Evolutionary conservation across 768 basidiomycete species (phyloP).

Genomic region (Russula sp.): DNA sequence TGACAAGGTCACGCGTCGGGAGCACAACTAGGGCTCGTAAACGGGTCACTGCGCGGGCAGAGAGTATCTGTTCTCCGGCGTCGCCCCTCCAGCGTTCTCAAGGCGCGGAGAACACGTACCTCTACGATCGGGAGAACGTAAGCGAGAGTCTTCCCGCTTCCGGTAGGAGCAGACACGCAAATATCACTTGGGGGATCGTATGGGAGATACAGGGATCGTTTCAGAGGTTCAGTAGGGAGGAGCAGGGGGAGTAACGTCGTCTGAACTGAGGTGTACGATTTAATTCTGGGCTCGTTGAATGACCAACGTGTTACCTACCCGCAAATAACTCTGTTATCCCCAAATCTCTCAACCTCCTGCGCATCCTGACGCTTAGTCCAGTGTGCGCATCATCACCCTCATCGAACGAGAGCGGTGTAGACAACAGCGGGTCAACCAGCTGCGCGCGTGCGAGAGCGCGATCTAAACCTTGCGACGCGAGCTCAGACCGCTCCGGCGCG

Average conservation of each 20-base stretch:
- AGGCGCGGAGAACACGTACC: constrained; percentile 36
- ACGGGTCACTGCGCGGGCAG: constrained; percentile 68
- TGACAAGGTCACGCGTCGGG: constrained; percentile 90
- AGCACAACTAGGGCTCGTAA: constrained; percentile 85
- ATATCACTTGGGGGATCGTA: constrained; percentile 68
- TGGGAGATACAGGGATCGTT: constrained; percentile 55
- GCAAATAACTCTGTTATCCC: constrained; percentile 88
- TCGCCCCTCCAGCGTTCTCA: neutral
- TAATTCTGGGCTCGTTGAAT: neutral
- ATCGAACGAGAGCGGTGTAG: constrained; percentile 41
- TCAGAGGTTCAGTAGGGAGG: constrained; percentile 39
- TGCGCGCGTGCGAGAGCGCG: constrained; percentile 64
- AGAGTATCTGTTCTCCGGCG: constrained; percentile 50
- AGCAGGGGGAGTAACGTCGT: constrained; percentile 81
- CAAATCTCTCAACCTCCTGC: constrained; percentile 59
- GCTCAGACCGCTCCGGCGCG: constrained; percentile 62
- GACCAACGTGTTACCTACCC: constrained; percentile 44
- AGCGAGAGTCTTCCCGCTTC: constrained; percentile 96
- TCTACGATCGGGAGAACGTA: constrained; percentile 92
- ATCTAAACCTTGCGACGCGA: constrained; percentile 76
- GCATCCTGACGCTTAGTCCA: constrained; percentile 53
- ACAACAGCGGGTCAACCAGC: constrained; percentile 50
- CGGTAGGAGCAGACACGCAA: constrained; percentile 95
- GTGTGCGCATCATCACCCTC: constrained; percentile 39
- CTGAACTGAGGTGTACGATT: constrained; percentile 56